Percentiles rank a stretch among this genome's conserved stretches.
phyloP scores from a whole-genome alignment of 176 grass and related monocot species.

The Stipa capillata region DNA sequence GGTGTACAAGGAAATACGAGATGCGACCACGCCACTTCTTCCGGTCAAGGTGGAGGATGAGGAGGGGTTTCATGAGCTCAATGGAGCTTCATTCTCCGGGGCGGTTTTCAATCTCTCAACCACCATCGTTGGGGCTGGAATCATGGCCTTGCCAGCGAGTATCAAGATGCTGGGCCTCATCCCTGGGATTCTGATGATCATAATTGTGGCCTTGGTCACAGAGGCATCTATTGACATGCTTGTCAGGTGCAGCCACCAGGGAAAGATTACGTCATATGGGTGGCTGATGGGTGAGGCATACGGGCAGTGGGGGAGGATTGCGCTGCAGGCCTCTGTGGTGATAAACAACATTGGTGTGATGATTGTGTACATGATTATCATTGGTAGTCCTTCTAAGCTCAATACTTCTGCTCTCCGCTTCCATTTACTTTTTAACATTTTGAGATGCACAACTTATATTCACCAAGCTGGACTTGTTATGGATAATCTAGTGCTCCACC shows the following conservation, averaged over 20 bases:
- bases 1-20: slow-evolving; percentile 22
- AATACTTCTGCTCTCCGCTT: neutral
- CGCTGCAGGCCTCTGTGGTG: slow-evolving; percentile 60
- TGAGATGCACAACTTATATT: neutral
- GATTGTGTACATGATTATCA: slow-evolving; percentile 99
- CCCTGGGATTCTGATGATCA: slow-evolving; percentile 75
- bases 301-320: slow-evolving; percentile 52
- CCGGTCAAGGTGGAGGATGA: slow-evolving; percentile 33
- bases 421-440: slow-evolving; percentile 6
- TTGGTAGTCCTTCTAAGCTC: slow-evolving; percentile 42
- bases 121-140: slow-evolving; percentile 80
- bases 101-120: slow-evolving; percentile 86
- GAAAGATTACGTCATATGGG: slow-evolving; percentile 59
- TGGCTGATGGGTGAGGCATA: slow-evolving; percentile 73
- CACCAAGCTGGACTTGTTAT: neutral
- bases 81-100: slow-evolving; percentile 60
- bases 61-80: slow-evolving; percentile 30
- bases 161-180: slow-evolving; percentile 85
- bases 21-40: slow-evolving; percentile 56
- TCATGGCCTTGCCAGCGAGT: slow-evolving; percentile 83
- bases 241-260: slow-evolving; percentile 62
- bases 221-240: slow-evolving; percentile 85
- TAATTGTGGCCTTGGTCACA: slow-evolving; percentile 62
- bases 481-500: neutral
- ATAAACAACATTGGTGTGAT: slow-evolving; percentile 75